phyloP scores from a whole-genome alignment of 805 yeast genomes.

The Candida peoriensis region DNA sequence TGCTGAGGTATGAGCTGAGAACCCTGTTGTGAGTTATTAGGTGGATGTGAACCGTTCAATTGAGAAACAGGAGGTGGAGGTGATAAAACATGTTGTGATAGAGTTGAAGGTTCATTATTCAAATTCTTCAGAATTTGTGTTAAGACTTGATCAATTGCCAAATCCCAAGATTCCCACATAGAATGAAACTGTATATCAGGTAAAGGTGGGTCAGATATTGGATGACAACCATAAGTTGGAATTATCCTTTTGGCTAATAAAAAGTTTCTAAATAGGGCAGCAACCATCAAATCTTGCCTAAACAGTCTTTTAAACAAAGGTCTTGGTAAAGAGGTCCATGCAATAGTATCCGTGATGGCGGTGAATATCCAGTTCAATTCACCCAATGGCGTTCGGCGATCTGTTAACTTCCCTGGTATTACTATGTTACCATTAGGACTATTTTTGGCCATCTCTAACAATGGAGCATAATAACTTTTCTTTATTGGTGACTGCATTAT shows the following conservation, averaged over 20 bases:
- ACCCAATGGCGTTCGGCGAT: constrained; percentile 91
- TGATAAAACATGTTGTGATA: background rate
- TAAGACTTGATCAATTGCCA: constrained; percentile 91
- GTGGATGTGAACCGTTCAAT: no score
- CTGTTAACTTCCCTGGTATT: constrained; percentile 89
- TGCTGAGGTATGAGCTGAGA: constrained; percentile 1
- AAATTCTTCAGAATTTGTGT: constrained; percentile 54
- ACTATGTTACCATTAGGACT: constrained; percentile 39
- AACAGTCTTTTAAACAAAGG: constrained; percentile 85
- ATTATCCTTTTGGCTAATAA: constrained; percentile 86
- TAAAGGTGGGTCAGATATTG: constrained; percentile 87
- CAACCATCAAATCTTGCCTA: constrained; percentile 94
- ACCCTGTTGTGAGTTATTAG: background rate
- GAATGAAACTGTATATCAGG: constrained; percentile 84
- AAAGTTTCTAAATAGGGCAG: constrained; percentile 91
- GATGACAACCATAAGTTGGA: constrained; percentile 92
- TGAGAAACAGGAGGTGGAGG: background rate
- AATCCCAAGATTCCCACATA: constrained; percentile 98
- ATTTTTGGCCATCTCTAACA: constrained; percentile 31
- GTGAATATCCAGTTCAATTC: constrained; percentile 97
- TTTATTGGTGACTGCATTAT: constrained; percentile 74
- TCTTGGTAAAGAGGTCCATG: constrained; percentile 89
- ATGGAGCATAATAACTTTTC: constrained; percentile 34
- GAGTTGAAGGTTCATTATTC: constrained; percentile 28
- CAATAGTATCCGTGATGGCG: constrained; percentile 96